Percentiles rank a stretch among this genome's conserved stretches.
phyloP scores from a whole-genome alignment of 352 stramenopile species.

The Pythium diclinum region DNA sequence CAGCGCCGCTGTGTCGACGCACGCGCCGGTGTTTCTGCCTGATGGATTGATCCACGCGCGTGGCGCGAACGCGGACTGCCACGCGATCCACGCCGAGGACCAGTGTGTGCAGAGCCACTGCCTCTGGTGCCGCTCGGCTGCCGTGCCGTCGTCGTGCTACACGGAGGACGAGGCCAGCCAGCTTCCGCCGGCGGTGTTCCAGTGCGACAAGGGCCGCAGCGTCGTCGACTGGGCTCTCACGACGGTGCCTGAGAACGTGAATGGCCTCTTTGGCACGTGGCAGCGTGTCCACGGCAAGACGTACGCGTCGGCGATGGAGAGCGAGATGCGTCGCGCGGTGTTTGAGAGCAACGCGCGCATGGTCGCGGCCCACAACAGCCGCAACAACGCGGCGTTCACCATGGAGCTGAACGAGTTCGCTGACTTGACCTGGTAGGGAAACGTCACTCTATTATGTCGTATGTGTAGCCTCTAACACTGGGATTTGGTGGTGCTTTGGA shows the following conservation, averaged over 20 bases:
- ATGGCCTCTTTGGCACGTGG: slow-evolving; percentile 52
- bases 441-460: background rate
- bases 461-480: background rate
- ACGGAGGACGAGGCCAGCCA: slow-evolving; percentile 56
- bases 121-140: slow-evolving; percentile 71
- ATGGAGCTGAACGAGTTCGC: slow-evolving; percentile 81
- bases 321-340: slow-evolving; percentile 47
- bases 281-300: slow-evolving; percentile 38
- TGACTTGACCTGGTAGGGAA: slow-evolving; percentile 58
- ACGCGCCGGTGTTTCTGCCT: slow-evolving; percentile 33
- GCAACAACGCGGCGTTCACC: slow-evolving; percentile 43
- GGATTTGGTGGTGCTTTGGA: background rate
- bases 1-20: background rate
- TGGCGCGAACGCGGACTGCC: slow-evolving; percentile 36
- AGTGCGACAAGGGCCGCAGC: slow-evolving; percentile 50
- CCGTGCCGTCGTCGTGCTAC: slow-evolving; percentile 82
- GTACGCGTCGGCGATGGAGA: slow-evolving; percentile 50
- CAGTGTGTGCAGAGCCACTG: slow-evolving; percentile 55
- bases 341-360: slow-evolving; percentile 62
- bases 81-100: slow-evolving; percentile 45
- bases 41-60: slow-evolving; percentile 8
- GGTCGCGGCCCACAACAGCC: slow-evolving; percentile 60
- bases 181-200: slow-evolving; percentile 69
- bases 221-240: slow-evolving; percentile 36
- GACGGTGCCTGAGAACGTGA: slow-evolving; percentile 32